Base-by-base conservation (phyloP, 495 filamentous ascomycete genomes). In the Cudoniella acicularis region DNA sequence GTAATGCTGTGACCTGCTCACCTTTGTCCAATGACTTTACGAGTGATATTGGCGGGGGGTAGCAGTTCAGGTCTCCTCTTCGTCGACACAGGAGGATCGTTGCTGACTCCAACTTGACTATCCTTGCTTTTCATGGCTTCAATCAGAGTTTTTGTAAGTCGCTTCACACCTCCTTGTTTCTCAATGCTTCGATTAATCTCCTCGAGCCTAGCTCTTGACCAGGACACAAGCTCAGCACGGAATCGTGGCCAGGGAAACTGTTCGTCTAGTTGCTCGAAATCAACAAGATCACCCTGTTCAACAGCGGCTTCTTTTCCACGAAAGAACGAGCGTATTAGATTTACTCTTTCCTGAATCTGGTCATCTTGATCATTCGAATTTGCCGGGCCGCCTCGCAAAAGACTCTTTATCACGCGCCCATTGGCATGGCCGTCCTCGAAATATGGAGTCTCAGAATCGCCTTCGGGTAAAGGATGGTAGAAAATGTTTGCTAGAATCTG, bases 191-290 rank as follows among this genome's bases (percentile, higher is more conserved):
- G 26, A 8, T 57, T 52, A 22, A 72, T 57, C 49, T 73, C 70
- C 1, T 64, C 60, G 17, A 66, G 27, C 9, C 70, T 67, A 17
- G 43, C 20, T 45, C 49, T 54, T 26, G 46, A 59, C 72, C 71
- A 74, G 8, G 36, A 40, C 6, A 64, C 50, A 3, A 67, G 26
- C 3, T 54, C 23, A 10, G 42, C 36, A 2, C 68, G 41, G 57
- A 74, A 71, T 1, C 54, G 27, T 20, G 52, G 48, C 72, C 73
- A 76, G 1, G 71, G 61, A 55, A 67, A 75, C 3, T 10, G 61
- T 16, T 49, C 57, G 17, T 62, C 61, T 18, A 77, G 65, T 40
- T 45, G 55, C 2, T 73, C 72, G 51, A 73, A 60, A 52, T 70
- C 67, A 26, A 70, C 63, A 25, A 56, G 30, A 43, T 73, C 59